Conservation (phyloP, 495 filamentous ascomycete genomes). For the Lasiosphaeria hispida region DNA sequence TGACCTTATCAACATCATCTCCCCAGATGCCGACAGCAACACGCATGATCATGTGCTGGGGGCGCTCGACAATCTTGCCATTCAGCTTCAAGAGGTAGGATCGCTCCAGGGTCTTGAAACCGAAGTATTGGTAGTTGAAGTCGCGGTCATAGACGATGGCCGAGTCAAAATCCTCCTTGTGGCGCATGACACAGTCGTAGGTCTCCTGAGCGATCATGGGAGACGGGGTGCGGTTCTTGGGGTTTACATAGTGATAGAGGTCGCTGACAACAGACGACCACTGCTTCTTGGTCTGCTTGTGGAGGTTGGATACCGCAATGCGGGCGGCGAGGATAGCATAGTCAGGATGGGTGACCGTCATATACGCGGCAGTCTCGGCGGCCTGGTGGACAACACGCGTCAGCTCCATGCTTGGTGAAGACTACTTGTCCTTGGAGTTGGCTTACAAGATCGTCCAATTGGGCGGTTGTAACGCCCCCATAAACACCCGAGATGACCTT, state of each 20-base stretch:
- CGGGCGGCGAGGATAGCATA: slow-evolving; percentile 98
- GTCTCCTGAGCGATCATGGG: slow-evolving; percentile 91
- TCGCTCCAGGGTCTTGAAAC: slow-evolving; percentile 98
- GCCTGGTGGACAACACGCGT: slow-evolving; percentile 55
- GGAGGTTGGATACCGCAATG: slow-evolving; percentile 97
- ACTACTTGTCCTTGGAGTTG: background rate
- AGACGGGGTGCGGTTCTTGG: slow-evolving; percentile 77
- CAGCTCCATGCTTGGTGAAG: background rate
- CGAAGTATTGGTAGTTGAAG: slow-evolving; percentile 99
- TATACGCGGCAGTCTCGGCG: slow-evolving; percentile 98
- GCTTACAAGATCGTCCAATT: slow-evolving; percentile 93
- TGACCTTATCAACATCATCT: slow-evolving; percentile 85
- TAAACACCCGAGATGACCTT: slow-evolving; percentile 99
- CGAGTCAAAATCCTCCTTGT: slow-evolving; percentile 94
- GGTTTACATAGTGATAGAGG: slow-evolving; percentile 94
- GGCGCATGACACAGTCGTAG: slow-evolving; percentile 89
- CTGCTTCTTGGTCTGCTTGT: slow-evolving; percentile 99
- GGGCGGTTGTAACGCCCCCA: slow-evolving; percentile 92
- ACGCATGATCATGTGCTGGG: slow-evolving; percentile 99
- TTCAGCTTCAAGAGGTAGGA: slow-evolving; percentile 93
- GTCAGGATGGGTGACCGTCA: slow-evolving; percentile 98
- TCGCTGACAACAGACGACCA: slow-evolving; percentile 92
- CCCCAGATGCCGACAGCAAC: slow-evolving; percentile 96
- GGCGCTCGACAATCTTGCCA: slow-evolving; percentile 91
- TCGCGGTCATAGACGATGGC: slow-evolving; percentile 98